Conservation (phyloP, 2,329 filamentous ascomycete genomes). For the Massarina eburnea region DNA sequence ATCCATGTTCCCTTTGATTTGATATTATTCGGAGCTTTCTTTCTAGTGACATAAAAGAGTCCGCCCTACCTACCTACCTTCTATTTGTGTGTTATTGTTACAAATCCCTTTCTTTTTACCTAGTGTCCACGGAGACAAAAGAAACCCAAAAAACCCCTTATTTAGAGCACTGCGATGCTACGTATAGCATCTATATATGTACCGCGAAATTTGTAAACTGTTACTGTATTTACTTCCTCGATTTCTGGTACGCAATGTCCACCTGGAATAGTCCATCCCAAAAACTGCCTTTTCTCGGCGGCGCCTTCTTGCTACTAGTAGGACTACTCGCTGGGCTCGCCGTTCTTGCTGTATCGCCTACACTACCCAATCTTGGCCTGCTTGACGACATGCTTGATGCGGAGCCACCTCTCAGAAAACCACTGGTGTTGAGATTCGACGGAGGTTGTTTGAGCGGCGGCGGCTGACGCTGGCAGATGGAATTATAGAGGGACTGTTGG, state of each 20-base stretch:
- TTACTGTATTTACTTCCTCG: slow-evolving; percentile 15
- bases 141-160: too few relatives aligned
- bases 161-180: too few relatives aligned
- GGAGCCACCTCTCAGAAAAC: slow-evolving; percentile 4
- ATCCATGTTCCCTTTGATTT: background rate
- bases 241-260: slow-evolving; percentile 43
- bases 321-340: slow-evolving; percentile 20
- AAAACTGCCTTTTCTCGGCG: slow-evolving; percentile 32
- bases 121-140: too few relatives aligned
- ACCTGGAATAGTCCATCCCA: slow-evolving; percentile 45
- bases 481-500: background rate
- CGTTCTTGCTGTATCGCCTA: slow-evolving; percentile 16
- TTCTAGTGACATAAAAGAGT: too few relatives aligned
- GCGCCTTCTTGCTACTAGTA: slow-evolving; percentile 20
- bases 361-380: slow-evolving; percentile 20
- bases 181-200: too few relatives aligned
- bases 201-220: too few relatives aligned
- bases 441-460: slow-evolving; percentile 19
- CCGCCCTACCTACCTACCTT: too few relatives aligned
- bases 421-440: slow-evolving; percentile 11
- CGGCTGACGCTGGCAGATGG: slow-evolving; percentile 8
- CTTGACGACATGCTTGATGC: slow-evolving; percentile 16
- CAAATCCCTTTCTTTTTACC: too few relatives aligned
- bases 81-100: too few relatives aligned
- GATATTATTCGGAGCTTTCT: too few relatives aligned